A percentile compares a stretch with the other conserved stretches of the same genome.
Conservation (phyloP, 2,329 filamentous ascomycete genomes). For the Ophioceras dolichostomum region DNA sequence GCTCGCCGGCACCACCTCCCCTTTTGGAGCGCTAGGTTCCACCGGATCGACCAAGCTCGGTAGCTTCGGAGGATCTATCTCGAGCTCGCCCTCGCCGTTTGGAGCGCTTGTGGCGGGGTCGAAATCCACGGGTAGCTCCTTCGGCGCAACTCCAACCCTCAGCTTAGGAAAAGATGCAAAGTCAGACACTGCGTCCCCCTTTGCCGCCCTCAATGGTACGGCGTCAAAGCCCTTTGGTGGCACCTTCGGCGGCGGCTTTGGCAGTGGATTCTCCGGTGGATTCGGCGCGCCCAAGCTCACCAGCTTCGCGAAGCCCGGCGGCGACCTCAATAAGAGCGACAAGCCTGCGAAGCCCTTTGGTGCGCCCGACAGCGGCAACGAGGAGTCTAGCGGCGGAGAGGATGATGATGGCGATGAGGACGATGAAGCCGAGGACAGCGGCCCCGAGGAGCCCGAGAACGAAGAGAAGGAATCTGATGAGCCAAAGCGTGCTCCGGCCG, state of each 20-base stretch:
- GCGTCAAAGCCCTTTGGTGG: conserved; percentile 34
- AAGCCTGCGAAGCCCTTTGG: conserved; percentile 66
- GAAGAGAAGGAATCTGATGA: conserved; percentile 37
- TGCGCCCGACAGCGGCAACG: conserved; percentile 55
- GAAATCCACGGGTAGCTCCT: not conserved
- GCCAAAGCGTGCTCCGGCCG: conserved; percentile 24
- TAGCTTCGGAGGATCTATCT: conserved; percentile 35
- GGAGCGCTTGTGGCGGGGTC: conserved; percentile 17
- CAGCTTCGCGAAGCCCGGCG: conserved; percentile 58
- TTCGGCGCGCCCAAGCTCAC: conserved; percentile 35
- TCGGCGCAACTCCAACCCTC: conserved; percentile 28
- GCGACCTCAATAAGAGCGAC: conserved; percentile 32
- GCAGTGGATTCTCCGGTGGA: conserved; percentile 14
- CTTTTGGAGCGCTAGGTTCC: conserved; percentile 45
- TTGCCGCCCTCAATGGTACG: conserved; percentile 26
- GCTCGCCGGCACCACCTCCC: conserved; percentile 50
- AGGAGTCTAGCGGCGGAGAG: conserved; percentile 32
- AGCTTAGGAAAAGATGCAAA: conserved; percentile 37
- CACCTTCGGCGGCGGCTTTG: conserved; percentile 28
- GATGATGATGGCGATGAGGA: conserved; percentile 26
- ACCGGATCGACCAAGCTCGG: conserved; percentile 31
- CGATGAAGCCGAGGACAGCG: conserved; percentile 34
- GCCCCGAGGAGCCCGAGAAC: conserved; percentile 20
- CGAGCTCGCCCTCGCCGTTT: conserved; percentile 25
- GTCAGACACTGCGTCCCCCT: conserved; percentile 32